Evolutionary conservation across 2,329 filamentous ascomycete species (phyloP), one percentile per base, ranked within the genome.

Genomic region (Trichoderma sp.): DNA sequence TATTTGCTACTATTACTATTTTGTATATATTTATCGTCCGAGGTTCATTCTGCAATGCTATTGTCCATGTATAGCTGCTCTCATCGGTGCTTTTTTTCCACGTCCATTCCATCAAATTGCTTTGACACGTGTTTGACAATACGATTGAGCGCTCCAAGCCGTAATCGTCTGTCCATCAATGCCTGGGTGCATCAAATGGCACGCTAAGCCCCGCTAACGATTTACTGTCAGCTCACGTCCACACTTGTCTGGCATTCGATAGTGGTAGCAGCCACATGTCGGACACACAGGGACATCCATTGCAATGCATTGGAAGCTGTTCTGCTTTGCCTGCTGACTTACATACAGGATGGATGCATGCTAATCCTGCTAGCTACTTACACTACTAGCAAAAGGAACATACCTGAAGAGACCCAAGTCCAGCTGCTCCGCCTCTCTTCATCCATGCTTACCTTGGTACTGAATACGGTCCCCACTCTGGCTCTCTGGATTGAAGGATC

Each of bases 161-260:
- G 5, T 56, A 24, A 24, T 14, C 14, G 50, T 56, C 50, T 11
- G 11, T 12, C 33, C 24, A 33, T 41, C 31, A 73, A 62, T 38
- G 71, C 71, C 63, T 29, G 41, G 24, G 24, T 18, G 56, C 45
- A 31, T 56, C 38, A 38, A 72, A 65, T 24, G 45, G 24, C 59
- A 35, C 74, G 67, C 74, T 75, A 66, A 66, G 69, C 67, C 67
- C 74, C 74, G 68, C 74, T 72, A 65, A 59, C 74, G 59, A 72
- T 18, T 53, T 45, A 14, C 74, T n/a, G 67, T 65, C 66, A 59
- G 64, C 64, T 72, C 74, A 73, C 24, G 24, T 60, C 33, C 14
- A 71, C n/a, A 7, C 16, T 6, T n/a, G 59, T n/a, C 18, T 21
- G 50, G 50, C 50, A 24, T 56, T 24, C 50, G 3, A 56, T 24